These are phyloP conservation scores for Podospora appendiculata DNA, from an alignment of 495 filamentous ascomycete genomes.

Conservation along the genomic window DNA sequence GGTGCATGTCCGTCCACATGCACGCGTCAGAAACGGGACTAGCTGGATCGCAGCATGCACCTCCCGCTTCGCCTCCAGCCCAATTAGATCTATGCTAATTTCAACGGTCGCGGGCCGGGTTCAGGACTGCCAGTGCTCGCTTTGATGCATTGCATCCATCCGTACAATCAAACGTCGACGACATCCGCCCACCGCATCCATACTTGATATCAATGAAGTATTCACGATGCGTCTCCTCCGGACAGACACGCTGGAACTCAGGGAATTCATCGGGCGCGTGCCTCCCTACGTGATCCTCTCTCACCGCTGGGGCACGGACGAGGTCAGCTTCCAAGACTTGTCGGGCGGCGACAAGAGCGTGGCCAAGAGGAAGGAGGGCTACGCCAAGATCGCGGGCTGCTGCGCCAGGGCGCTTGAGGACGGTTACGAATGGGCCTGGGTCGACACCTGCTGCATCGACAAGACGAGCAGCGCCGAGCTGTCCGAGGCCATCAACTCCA, in stretches of 20 bases:
- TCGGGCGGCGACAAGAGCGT: neutral
- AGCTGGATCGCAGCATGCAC: too few relatives aligned
- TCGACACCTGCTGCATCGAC: conserved; percentile 31
- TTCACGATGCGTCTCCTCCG: conserved; percentile 13
- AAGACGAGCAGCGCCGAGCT: conserved; percentile 32
- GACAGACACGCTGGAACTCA: conserved; percentile 10
- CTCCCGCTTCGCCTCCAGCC: too few relatives aligned
- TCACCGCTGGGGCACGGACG: conserved; percentile 34
- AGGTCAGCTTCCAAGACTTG: conserved; percentile 34
- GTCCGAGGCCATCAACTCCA: conserved; percentile 36
- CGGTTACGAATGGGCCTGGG: conserved; percentile 19
- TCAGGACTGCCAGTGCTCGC: too few relatives aligned
- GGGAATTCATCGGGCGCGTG: conserved; percentile 7
- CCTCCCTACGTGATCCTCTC: conserved; percentile 36
- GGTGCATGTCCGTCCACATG: too few relatives aligned
- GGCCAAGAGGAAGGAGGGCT: conserved; percentile 12
- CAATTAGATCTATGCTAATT: too few relatives aligned
- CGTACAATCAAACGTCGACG: too few relatives aligned
- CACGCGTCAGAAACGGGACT: too few relatives aligned
- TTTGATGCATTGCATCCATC: too few relatives aligned
- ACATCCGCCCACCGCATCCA: too few relatives aligned
- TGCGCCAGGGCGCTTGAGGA: conserved; percentile 6
- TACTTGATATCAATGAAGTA: neutral
- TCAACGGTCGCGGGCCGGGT: too few relatives aligned
- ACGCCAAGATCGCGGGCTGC: conserved; percentile 14